Evolutionary conservation across 2,329 filamentous ascomycete species (phyloP).

Genomic region (Fusarium verticillioides): DNA sequence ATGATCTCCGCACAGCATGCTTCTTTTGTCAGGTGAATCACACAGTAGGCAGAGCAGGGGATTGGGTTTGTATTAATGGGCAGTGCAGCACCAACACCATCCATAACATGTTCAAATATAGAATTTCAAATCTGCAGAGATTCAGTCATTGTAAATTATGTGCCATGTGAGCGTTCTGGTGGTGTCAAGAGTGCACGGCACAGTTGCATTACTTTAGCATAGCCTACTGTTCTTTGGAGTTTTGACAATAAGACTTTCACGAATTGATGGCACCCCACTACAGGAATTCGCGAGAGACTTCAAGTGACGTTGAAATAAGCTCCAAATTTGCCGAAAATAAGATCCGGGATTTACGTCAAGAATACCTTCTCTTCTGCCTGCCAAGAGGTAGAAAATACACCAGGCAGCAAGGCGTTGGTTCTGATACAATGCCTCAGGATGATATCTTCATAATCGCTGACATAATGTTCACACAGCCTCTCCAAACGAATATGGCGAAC

Average conservation of each 20-base stretch:
- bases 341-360: not conserved
- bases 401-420: conserved; percentile 5
- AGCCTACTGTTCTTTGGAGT: not conserved
- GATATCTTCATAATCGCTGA: not conserved
- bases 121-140: not conserved
- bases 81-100: not conserved
- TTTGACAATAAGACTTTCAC: not conserved
- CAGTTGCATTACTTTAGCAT: not conserved
- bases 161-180: conserved; percentile 5
- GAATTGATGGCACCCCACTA: not conserved
- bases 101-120: not conserved
- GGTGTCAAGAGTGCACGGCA: not conserved
- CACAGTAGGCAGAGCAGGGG: not conserved
- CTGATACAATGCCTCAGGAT: not conserved
- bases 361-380: not conserved
- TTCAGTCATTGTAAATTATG: conserved; percentile 15
- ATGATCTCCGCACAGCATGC: conserved; percentile 30
- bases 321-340: conserved; percentile 2
- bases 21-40: conserved; percentile 23
- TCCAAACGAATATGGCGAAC: no score
- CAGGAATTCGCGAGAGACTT: not conserved
- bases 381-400: not conserved
- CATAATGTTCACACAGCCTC: not conserved
- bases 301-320: conserved; percentile 39
- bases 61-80: not conserved